These are phyloP conservation scores for Eudorina sp. DNA, from an alignment of 139 green algal genomes.

Conservation along the genomic window DNA sequence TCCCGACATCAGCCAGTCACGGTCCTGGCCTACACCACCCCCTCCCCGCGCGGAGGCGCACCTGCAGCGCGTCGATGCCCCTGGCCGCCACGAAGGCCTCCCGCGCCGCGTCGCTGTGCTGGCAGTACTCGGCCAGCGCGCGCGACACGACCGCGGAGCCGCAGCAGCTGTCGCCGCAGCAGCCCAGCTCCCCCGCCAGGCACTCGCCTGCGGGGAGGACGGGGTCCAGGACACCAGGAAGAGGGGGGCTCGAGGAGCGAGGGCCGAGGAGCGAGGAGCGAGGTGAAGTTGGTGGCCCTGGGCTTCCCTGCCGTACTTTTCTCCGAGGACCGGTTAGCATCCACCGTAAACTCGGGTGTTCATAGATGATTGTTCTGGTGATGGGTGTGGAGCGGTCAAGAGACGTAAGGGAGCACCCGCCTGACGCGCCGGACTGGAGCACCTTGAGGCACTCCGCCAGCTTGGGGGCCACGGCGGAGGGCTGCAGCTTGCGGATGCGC, in stretches of 20 bases:
- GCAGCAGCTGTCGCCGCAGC: slow-evolving; percentile 44
- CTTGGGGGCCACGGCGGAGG: background rate
- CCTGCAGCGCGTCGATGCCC: slow-evolving; percentile 36
- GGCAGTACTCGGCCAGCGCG: slow-evolving; percentile 33
- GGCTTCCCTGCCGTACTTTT: no score
- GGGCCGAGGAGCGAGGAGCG: no score
- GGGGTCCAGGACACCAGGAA: background rate
- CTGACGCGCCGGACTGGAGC: slow-evolving; percentile 9
- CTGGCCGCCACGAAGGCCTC: slow-evolving; percentile 11
- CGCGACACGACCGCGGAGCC: background rate
- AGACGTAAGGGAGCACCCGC: no score
- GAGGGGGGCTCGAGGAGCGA: no score
- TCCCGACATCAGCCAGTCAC: no score
- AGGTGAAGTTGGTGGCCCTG: no score
- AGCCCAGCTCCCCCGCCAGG: slow-evolving; percentile 35
- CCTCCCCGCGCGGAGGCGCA: background rate
- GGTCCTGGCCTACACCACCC: no score
- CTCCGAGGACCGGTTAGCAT: no score
- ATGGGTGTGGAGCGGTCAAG: no score
- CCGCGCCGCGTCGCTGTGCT: slow-evolving; percentile 15
- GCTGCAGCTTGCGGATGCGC: slow-evolving; percentile 22
- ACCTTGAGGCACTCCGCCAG: background rate
- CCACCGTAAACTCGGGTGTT: no score
- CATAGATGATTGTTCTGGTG: no score
- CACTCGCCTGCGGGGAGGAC: background rate